Conservation (phyloP, 192 early-diverging fungal species). For the Diversispora epigaea region DNA sequence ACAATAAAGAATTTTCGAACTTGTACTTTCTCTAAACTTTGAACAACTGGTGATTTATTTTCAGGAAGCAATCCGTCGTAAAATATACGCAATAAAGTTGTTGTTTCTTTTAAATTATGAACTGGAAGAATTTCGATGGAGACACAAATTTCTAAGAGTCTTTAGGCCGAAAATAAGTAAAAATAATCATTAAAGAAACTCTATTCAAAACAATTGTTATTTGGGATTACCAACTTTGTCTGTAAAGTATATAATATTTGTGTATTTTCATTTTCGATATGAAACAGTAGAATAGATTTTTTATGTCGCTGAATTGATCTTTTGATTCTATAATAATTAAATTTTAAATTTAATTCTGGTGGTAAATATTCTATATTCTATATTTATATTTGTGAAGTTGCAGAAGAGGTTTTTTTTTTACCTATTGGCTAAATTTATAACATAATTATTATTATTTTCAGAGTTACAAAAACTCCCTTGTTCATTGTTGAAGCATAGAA, state of each 20-base stretch:
- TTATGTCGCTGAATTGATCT: not conserved
- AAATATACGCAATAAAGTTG: not conserved
- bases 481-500: conserved; percentile 3
- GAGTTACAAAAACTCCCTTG: not conserved
- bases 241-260: conserved; percentile 21
- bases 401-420: not conserved
- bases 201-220: not conserved
- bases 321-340: conserved; percentile 16
- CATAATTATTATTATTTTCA: not conserved
- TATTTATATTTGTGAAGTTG: not conserved
- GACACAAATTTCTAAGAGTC: not conserved
- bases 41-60: not conserved
- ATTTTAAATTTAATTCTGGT: not conserved
- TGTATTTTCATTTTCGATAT: conserved; percentile 8
- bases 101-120: conserved; percentile 17
- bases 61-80: not conserved
- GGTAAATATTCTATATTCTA: not conserved
- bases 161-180: not conserved
- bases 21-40: conserved; percentile 4
- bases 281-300: conserved; percentile 8
- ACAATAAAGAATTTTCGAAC: not conserved
- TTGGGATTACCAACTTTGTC: not conserved
- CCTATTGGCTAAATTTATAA: conserved; percentile 10
- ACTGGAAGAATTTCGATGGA: not conserved
- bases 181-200: not conserved